A percentile compares a stretch with the other conserved stretches of the same genome.
phyloP scores from a whole-genome alignment of 768 basidiomycete genomes.

The Holtermanniella nyarrowii region DNA sequence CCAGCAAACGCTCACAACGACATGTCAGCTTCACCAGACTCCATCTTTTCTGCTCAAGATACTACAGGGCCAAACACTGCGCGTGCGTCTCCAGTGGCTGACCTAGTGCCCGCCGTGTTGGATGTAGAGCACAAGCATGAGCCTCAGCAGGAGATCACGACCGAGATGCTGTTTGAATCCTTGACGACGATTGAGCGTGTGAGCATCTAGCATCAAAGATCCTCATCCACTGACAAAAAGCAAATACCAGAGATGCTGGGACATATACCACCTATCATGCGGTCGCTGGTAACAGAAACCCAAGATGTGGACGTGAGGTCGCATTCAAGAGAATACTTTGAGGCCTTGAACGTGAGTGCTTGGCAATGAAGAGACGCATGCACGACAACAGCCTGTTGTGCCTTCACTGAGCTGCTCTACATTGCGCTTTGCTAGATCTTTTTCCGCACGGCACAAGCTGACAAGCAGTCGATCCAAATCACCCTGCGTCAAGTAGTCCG shows the following conservation, averaged over 20 bases:
- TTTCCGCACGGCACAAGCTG: background rate
- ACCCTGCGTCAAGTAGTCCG: slow-evolving; percentile 34
- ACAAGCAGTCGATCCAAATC: slow-evolving; percentile 38
- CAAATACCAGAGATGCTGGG: background rate
- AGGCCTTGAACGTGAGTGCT: background rate
- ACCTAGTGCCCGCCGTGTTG: no score
- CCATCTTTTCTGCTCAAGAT: no score
- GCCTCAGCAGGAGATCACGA: no score
- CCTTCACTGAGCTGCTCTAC: no score
- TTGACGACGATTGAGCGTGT: background rate
- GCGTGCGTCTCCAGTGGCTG: no score
- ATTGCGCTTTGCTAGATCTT: background rate
- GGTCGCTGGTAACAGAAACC: background rate
- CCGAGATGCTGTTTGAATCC: background rate
- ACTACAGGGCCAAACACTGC: no score
- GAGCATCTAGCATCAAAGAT: background rate
- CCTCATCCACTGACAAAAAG: background rate
- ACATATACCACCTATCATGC: background rate
- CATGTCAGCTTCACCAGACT: no score
- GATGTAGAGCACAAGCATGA: no score
- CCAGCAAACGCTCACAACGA: no score
- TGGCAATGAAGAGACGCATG: no score
- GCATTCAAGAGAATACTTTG: background rate
- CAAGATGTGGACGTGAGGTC: background rate
- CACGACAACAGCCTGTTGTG: no score